These are phyloP conservation scores for Tulasnella sp. DNA, from an alignment of 768 basidiomycete species.

Conservation along the genomic window DNA sequence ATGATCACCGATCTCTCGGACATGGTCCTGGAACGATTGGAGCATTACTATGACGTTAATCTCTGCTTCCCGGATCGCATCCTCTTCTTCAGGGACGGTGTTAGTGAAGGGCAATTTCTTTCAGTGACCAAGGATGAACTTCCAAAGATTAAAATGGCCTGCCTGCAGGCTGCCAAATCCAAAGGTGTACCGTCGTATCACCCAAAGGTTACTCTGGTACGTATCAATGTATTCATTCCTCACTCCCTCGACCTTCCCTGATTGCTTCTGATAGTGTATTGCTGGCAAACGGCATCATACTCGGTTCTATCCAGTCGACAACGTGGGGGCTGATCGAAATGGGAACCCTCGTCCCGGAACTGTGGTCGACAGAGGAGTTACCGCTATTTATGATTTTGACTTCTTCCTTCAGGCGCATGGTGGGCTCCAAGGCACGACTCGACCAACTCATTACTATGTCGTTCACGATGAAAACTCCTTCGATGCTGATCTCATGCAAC, in stretches of 20 bases:
- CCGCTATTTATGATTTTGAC: slow-evolving; percentile 42
- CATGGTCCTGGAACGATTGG: slow-evolving; percentile 63
- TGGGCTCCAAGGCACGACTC: slow-evolving; percentile 27
- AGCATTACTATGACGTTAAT: slow-evolving; percentile 41
- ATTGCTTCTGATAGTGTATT: slow-evolving; percentile 26
- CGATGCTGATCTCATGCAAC: slow-evolving; percentile 58
- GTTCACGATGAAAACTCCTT: slow-evolving; percentile 65
- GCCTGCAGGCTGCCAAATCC: slow-evolving; percentile 46
- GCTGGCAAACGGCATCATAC: slow-evolving; percentile 68
- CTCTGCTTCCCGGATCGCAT: slow-evolving; percentile 51
- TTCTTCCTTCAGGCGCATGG: slow-evolving; percentile 37
- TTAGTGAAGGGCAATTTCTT: slow-evolving; percentile 54
- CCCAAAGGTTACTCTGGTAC: slow-evolving; percentile 46
- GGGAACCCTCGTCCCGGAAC: slow-evolving; percentile 74
- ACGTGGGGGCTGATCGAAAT: slow-evolving; percentile 39
- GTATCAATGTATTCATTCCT: background rate
- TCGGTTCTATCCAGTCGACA: slow-evolving; percentile 45
- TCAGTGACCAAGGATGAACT: slow-evolving; percentile 48
- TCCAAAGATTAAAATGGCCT: slow-evolving; percentile 47
- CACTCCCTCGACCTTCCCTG: background rate
- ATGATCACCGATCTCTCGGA: slow-evolving; percentile 52
- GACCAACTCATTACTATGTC: slow-evolving; percentile 64
- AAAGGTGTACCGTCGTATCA: slow-evolving; percentile 36
- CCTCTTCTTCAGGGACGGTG: slow-evolving; percentile 62
- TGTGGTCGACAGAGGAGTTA: slow-evolving; percentile 66